Conservation (phyloP, 257 asterid species). For the Lycium barbarum region DNA sequence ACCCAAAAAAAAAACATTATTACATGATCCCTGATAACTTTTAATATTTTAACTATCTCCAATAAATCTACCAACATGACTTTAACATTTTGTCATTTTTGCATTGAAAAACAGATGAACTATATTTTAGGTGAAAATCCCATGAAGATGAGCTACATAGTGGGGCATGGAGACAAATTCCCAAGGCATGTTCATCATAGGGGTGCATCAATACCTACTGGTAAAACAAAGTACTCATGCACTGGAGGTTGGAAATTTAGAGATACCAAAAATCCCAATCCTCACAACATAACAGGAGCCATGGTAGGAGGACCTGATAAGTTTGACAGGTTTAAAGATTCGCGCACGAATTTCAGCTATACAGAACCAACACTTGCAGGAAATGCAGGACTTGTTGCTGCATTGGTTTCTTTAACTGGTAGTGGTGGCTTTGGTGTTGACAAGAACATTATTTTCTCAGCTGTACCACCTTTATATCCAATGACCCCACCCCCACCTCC, state of each 20-base stretch:
- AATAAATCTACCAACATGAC: not conserved
- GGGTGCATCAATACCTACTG: constrained; percentile 75
- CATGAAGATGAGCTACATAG: constrained; percentile 77
- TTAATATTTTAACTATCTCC: not conserved
- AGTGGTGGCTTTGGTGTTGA: constrained; percentile 65
- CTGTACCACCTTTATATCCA: constrained; percentile 77
- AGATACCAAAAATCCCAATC: constrained; percentile 58
- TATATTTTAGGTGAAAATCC: constrained; percentile 85
- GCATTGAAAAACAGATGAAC: constrained; percentile 49
- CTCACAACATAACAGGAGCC: constrained; percentile 74
- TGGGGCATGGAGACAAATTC: constrained; percentile 68
- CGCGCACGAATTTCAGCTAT: constrained; percentile 64
- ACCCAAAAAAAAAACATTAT: too few species aligned
- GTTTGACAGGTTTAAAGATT: constrained; percentile 70
- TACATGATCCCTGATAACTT: not conserved
- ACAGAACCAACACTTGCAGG: constrained; percentile 91
- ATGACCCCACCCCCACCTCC: constrained; percentile 80
- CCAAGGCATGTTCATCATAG: constrained; percentile 89
- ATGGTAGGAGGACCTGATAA: constrained; percentile 93
- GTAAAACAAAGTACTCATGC: constrained; percentile 65
- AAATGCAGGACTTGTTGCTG: constrained; percentile 91
- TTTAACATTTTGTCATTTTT: not conserved
- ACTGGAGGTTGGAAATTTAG: constrained; percentile 81
- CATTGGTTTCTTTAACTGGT: constrained; percentile 72
- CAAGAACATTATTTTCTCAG: constrained; percentile 67